phyloP scores from a whole-genome alignment of 2,329 filamentous ascomycete genomes.

The Stromatinia cepivora region DNA sequence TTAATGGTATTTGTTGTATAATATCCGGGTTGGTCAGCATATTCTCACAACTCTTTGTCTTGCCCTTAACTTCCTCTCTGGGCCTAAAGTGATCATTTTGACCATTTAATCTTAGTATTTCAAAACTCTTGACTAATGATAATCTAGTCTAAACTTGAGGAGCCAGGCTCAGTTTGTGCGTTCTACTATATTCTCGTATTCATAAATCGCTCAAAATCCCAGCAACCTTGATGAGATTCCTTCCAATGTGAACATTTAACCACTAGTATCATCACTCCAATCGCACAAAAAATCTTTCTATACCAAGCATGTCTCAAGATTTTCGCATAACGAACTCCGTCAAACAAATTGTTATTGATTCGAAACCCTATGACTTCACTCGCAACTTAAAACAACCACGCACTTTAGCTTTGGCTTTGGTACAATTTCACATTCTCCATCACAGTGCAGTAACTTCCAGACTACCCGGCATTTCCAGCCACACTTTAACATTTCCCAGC shows the following conservation, averaged over 20 bases:
- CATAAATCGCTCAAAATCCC: background rate
- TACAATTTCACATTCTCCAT: background rate
- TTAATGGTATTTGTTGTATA: constrained; percentile 18
- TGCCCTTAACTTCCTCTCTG: background rate
- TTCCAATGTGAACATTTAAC: background rate
- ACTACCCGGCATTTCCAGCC: background rate
- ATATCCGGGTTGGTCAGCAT: background rate
- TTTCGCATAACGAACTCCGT: background rate
- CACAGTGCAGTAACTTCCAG: background rate
- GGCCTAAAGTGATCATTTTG: background rate
- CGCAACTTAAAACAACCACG: background rate
- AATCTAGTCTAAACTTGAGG: background rate
- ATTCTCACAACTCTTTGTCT: background rate
- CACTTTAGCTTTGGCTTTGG: background rate
- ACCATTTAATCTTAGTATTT: background rate
- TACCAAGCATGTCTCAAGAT: background rate
- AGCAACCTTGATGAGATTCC: background rate
- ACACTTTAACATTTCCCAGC: background rate
- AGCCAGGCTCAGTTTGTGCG: background rate
- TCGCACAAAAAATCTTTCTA: too few species aligned
- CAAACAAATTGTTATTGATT: background rate
- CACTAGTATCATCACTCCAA: background rate
- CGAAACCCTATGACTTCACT: background rate
- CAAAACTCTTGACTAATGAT: background rate
- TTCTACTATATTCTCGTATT: background rate